Evolutionary conservation across 257 asterid species (phyloP).

Genomic region (Solanum peruvianum): DNA sequence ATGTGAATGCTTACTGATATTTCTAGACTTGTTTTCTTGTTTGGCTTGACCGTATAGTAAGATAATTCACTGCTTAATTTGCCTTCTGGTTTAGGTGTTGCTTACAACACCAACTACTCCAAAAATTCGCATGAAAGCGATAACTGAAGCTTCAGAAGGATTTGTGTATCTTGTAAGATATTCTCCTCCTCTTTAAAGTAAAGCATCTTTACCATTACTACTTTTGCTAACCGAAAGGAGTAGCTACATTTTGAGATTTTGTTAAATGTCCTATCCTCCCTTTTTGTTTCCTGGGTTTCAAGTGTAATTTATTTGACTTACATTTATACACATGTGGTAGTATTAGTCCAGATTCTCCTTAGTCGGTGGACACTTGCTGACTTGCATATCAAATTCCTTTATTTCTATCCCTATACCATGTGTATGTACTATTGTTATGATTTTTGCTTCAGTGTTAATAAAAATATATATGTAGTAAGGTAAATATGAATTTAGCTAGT

Average conservation of each 20-base stretch:
- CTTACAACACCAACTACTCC: conserved; percentile 93
- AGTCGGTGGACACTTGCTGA: background rate
- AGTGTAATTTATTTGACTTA: background rate
- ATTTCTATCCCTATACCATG: background rate
- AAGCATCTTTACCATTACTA: background rate
- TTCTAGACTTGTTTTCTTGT: background rate
- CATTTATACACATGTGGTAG: background rate
- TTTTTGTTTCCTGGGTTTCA: background rate
- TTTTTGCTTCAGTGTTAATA: background rate
- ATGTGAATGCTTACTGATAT: background rate
- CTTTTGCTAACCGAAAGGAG: background rate
- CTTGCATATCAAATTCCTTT: background rate
- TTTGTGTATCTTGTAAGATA: conserved; percentile 75
- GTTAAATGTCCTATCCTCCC: background rate
- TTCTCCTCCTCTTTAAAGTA: background rate
- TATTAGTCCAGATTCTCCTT: background rate
- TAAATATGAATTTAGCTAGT: background rate
- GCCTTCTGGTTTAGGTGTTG: conserved; percentile 40
- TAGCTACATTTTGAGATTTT: background rate
- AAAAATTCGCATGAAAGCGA: conserved; percentile 53
- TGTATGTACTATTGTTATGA: background rate
- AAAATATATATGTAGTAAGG: background rate
- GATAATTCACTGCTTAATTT: background rate
- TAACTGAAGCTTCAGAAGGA: conserved; percentile 79
- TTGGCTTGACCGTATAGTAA: background rate